Evolutionary conservation across 768 basidiomycete species (phyloP).

Genomic region (Scleroderma bovista): DNA sequence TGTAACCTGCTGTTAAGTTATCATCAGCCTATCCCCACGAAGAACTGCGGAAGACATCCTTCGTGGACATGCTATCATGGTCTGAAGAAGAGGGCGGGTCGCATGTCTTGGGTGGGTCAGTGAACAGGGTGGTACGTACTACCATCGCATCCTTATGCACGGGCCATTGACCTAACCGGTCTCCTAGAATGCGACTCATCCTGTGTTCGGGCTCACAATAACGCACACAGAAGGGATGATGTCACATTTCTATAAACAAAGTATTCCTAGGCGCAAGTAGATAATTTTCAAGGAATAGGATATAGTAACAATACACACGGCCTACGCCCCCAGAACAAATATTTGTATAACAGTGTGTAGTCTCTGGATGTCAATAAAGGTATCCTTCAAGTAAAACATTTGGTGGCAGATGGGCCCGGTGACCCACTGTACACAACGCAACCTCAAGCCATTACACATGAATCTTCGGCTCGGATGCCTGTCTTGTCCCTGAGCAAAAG

Average conservation of each 20-base stretch:
- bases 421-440: neutral
- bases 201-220: constrained; percentile 69
- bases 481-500: constrained; percentile 36
- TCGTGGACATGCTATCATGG: constrained; percentile 57
- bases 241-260: constrained; percentile 68
- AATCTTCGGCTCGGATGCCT: constrained; percentile 15
- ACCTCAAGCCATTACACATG: constrained; percentile 27
- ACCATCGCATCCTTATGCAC: neutral
- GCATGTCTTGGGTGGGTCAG: constrained; percentile 51
- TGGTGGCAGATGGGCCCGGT: no score
- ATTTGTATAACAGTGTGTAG: no score
- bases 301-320: neutral
- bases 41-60: constrained; percentile 41
- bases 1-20: constrained; percentile 5
- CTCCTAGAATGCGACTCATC: constrained; percentile 76
- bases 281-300: neutral
- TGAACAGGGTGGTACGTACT: constrained; percentile 57
- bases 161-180: neutral
- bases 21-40: constrained; percentile 19
- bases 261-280: constrained; percentile 32
- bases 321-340: no score
- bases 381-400: neutral
- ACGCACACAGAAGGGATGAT: constrained; percentile 64
- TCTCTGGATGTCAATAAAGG: neutral
- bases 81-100: constrained; percentile 57